Conservation (phyloP, 176 grass and related monocot genomes). For the Puccinellia tenuiflora region DNA sequence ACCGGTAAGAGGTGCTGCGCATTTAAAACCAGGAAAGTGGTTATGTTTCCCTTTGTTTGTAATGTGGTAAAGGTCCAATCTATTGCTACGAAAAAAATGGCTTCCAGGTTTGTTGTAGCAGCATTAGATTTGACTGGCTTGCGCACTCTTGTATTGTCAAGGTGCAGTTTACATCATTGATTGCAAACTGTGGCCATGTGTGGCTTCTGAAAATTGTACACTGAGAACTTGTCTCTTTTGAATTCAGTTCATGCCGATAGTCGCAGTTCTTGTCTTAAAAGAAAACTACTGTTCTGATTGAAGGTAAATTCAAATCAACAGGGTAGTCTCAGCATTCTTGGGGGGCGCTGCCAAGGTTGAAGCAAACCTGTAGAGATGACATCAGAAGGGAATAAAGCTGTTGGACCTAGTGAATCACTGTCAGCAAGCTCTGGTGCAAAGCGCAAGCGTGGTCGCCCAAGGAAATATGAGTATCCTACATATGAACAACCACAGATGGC, state of each 20-base stretch:
- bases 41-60: not conserved
- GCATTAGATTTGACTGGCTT: not conserved
- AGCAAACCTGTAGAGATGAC: slow-evolving; percentile 19
- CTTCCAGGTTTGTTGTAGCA: not conserved
- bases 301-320: not conserved
- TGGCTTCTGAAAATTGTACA: not conserved
- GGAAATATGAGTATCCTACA: slow-evolving; percentile 23
- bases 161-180: not conserved
- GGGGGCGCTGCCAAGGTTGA: not conserved
- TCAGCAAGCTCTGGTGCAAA: slow-evolving; percentile 26
- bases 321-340: not conserved
- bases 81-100: not conserved
- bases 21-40: not conserved
- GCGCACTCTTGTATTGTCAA: not conserved
- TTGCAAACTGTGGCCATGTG: not conserved
- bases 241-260: not conserved
- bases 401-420: slow-evolving; percentile 9
- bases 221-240: not conserved
- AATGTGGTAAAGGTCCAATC: not conserved
- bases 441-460: slow-evolving; percentile 51
- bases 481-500: slow-evolving; percentile 26
- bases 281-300: not conserved
- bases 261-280: not conserved
- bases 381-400: slow-evolving; percentile 32
- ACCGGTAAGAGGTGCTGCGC: not conserved